phyloP scores from a whole-genome alignment of 2,329 filamentous ascomycete species.

The Paraphoma sp. region DNA sequence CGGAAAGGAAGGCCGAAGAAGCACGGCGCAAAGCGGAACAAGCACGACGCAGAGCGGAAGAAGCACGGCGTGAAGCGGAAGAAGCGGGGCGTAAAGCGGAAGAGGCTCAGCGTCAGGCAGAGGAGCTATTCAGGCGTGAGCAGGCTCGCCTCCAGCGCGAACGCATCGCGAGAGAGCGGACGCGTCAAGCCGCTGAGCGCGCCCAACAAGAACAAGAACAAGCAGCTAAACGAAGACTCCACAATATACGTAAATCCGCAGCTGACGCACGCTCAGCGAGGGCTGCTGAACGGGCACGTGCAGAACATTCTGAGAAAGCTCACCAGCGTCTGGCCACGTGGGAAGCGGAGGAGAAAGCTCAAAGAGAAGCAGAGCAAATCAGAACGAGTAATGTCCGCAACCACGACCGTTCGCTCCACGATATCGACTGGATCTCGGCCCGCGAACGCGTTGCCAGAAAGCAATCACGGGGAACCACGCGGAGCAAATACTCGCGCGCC shows the following conservation, averaged over 20 bases:
- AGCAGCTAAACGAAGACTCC: background rate
- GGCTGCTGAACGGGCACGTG: background rate
- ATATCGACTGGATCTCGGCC: background rate
- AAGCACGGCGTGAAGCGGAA: background rate
- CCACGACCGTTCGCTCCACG: background rate
- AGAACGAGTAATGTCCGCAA: background rate
- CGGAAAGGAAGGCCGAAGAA: background rate
- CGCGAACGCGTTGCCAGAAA: background rate
- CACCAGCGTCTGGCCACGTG: background rate
- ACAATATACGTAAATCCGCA: background rate
- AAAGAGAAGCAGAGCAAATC: background rate
- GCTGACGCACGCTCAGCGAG: background rate
- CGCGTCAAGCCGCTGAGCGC: background rate
- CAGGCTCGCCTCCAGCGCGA: background rate
- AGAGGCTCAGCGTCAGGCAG: background rate
- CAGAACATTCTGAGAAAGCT: background rate
- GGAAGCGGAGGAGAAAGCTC: background rate
- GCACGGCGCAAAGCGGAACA: no score
- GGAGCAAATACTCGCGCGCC: background rate
- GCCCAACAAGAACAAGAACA: background rate
- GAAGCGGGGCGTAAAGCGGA: background rate
- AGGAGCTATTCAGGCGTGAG: background rate
- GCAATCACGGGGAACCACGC: background rate
- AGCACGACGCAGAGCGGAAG: no score
- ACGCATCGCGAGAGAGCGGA: background rate